phyloP scores from a whole-genome alignment of 768 basidiomycete genomes.

The Psilocybe cubensis region DNA sequence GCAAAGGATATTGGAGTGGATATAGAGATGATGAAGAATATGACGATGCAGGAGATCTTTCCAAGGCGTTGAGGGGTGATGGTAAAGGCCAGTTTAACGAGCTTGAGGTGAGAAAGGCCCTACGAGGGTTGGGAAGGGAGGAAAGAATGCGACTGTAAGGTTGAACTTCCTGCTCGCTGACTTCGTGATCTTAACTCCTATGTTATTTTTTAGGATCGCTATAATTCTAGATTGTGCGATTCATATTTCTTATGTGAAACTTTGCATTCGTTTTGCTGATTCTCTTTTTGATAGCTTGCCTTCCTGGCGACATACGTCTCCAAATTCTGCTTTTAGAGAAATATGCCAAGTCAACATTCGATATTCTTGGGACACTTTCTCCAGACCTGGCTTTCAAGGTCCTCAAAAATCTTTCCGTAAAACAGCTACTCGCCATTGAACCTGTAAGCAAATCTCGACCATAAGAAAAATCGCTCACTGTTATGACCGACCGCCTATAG shows the following conservation, averaged over 20 bases:
- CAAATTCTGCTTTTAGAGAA: slow-evolving; percentile 87
- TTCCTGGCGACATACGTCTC: slow-evolving; percentile 83
- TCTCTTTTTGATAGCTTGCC: slow-evolving; percentile 51
- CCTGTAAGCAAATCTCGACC: slow-evolving; percentile 49
- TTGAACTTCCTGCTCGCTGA: not conserved
- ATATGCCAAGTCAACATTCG: slow-evolving; percentile 81
- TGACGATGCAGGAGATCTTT: slow-evolving; percentile 42
- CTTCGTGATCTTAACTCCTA: not conserved
- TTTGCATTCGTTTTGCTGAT: slow-evolving; percentile 2
- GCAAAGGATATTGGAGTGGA: slow-evolving; percentile 74
- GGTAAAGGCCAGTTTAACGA: slow-evolving; percentile 73
- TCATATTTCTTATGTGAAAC: too few relatives aligned
- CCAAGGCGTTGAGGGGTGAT: slow-evolving; percentile 52
- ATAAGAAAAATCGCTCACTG: not conserved
- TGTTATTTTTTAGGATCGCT: slow-evolving; percentile 44
- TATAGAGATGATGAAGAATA: slow-evolving; percentile 57
- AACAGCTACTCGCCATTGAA: slow-evolving; percentile 64
- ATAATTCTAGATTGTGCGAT: slow-evolving; percentile 64
- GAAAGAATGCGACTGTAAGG: slow-evolving; percentile 78
- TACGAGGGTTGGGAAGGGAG: slow-evolving; percentile 64
- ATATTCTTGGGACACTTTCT: slow-evolving; percentile 74
- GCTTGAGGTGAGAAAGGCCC: slow-evolving; percentile 64
- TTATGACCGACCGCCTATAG: slow-evolving; percentile 44
- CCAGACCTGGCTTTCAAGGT: slow-evolving; percentile 68
- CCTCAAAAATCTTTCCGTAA: slow-evolving; percentile 55